Conservation (phyloP, 176 grass and related monocot species). For the Elymus sibiricus region DNA sequence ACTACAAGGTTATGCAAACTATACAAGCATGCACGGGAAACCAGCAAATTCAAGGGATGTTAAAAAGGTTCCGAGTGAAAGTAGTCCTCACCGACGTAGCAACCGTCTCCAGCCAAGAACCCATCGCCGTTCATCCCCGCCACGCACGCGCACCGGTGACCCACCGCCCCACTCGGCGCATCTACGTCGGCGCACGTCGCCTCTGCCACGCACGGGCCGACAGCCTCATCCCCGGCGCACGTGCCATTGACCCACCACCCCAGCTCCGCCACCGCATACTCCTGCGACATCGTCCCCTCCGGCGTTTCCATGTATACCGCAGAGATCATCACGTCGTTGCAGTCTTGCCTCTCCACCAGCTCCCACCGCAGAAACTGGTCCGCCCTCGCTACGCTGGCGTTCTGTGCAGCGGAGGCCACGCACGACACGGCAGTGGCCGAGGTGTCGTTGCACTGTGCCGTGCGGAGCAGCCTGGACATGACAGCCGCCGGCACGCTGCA, state of each 20-base stretch:
- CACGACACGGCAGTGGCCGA: slow-evolving; percentile 39
- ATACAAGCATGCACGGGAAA: no score
- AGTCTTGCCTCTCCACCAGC: neutral
- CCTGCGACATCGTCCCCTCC: neutral
- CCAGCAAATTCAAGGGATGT: no score
- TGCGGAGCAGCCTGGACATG: neutral
- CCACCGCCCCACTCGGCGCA: neutral
- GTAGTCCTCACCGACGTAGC: no score
- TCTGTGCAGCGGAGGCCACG: neutral
- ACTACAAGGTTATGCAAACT: no score
- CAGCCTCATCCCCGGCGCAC: no score
- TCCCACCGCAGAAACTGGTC: neutral
- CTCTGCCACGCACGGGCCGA: slow-evolving; percentile 15
- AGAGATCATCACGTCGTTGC: slow-evolving; percentile 25
- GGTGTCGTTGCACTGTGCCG: neutral
- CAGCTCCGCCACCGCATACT: slow-evolving; percentile 37
- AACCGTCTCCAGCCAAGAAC: no score
- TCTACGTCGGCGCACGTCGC: slow-evolving; percentile 30
- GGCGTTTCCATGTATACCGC: neutral
- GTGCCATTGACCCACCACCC: slow-evolving; percentile 61
- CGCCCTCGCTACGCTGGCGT: no score
- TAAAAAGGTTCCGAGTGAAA: no score
- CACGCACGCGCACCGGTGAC: slow-evolving; percentile 26
- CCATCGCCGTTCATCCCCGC: slow-evolving; percentile 54
- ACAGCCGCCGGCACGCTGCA: neutral